These are phyloP conservation scores for Phyllosticta citrichinensis DNA, from an alignment of 2,329 filamentous ascomycete species.

Conservation along the genomic window DNA sequence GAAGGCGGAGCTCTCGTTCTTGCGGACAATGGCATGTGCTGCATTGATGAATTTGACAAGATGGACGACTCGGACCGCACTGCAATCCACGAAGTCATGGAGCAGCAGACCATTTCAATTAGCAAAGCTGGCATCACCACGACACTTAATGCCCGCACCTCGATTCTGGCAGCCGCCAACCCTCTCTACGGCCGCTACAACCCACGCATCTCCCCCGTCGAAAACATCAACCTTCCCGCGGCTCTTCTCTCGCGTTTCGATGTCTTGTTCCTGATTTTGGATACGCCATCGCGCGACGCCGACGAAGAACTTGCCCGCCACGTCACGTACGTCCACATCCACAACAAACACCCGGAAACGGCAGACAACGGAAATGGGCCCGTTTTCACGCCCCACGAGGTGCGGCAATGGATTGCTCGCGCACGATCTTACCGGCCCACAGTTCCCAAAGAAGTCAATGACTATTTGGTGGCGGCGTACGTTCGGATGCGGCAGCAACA, in stretches of 20 bases:
- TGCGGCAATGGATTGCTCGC: conserved; percentile 90
- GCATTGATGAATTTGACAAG: conserved; percentile 82
- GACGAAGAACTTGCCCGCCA: conserved; percentile 93
- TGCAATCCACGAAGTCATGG: conserved; percentile 81
- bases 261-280: conserved; percentile 89
- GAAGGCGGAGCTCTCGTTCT: conserved; percentile 72
- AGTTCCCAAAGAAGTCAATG: conserved; percentile 74
- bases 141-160: conserved; percentile 89
- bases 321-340: conserved; percentile 94
- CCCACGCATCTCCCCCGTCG: conserved; percentile 89
- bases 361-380: conserved; percentile 41
- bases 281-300: conserved; percentile 79
- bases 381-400: conserved; percentile 87
- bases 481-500: conserved; percentile 89
- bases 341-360: conserved; percentile 77
- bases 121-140: conserved; percentile 93
- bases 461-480: conserved; percentile 96
- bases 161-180: conserved; percentile 91
- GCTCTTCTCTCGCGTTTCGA: conserved; percentile 95
- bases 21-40: conserved; percentile 76
- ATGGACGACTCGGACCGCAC: conserved; percentile 79
- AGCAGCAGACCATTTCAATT: conserved; percentile 78
- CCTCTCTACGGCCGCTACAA: conserved; percentile 97
- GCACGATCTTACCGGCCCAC: conserved; percentile 81
- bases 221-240: conserved; percentile 98